These are phyloP conservation scores for Thalia dealbata DNA, from an alignment of 176 grass and related monocot genomes.

Conservation along the genomic window DNA sequence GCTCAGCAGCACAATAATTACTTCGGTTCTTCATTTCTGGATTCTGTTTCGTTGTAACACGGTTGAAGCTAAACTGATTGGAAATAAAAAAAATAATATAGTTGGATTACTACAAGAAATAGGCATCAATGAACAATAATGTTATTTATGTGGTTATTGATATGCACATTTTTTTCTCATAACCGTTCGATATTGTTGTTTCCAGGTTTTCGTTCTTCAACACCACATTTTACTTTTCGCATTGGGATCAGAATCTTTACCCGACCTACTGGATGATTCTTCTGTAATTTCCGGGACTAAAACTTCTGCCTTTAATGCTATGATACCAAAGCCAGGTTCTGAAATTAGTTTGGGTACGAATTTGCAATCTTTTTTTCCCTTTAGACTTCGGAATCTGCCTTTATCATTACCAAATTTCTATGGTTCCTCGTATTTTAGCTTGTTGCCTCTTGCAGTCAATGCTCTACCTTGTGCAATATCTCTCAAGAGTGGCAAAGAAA, in stretches of 20 bases:
- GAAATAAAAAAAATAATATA: background rate
- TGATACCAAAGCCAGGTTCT: slow-evolving; percentile 57
- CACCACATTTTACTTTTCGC: slow-evolving; percentile 83
- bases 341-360: slow-evolving; percentile 73
- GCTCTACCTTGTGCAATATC: slow-evolving; percentile 88
- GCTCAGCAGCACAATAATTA: too few relatives aligned
- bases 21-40: too few relatives aligned
- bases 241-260: slow-evolving; percentile 55
- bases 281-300: slow-evolving; percentile 41
- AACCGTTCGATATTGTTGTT: slow-evolving; percentile 13
- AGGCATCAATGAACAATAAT: too few relatives aligned
- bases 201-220: slow-evolving; percentile 93
- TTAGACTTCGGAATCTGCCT: background rate
- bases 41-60: background rate
- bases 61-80: background rate
- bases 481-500: slow-evolving; percentile 93
- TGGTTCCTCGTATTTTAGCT: slow-evolving; percentile 5
- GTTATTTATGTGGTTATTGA: too few relatives aligned
- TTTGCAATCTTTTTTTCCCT: background rate
- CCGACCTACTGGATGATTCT: slow-evolving; percentile 54
- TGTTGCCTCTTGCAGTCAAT: slow-evolving; percentile 40
- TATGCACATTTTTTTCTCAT: background rate
- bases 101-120: background rate
- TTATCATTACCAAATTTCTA: background rate
- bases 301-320: slow-evolving; percentile 41